A percentile compares a stretch with the other conserved stretches of the same genome.
Conservation (phyloP, 2,329 filamentous ascomycete genomes). For the Diaporthe sp. region DNA sequence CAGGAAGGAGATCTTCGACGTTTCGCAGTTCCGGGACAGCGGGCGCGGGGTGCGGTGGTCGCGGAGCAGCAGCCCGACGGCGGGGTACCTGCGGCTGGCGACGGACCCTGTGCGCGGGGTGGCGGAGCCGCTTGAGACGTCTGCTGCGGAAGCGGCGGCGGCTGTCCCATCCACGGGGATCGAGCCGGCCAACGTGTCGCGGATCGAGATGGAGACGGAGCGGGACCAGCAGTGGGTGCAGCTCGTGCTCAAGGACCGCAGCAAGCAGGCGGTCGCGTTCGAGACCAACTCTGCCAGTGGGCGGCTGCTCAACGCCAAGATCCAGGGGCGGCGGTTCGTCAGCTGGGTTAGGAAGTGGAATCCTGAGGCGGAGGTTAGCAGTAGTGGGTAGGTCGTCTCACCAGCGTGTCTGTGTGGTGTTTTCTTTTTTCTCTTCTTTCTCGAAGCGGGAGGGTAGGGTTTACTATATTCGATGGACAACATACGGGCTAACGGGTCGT, state of each 20-base stretch:
- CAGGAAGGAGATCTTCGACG: conserved; percentile 29
- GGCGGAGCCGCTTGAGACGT: conserved; percentile 23
- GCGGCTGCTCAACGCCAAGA: conserved; percentile 18
- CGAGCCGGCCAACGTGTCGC: conserved; percentile 28
- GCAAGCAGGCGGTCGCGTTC: conserved; percentile 31
- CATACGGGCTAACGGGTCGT: background rate
- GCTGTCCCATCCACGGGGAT: conserved; percentile 13
- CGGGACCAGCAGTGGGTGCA: conserved; percentile 19
- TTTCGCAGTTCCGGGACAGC: conserved; percentile 22
- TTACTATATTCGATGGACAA: background rate
- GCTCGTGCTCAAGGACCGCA: conserved; percentile 25
- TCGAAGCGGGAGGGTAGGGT: no score
- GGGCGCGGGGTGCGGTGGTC: conserved; percentile 24
- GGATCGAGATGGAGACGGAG: conserved; percentile 21
- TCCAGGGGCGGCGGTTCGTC: conserved; percentile 29
- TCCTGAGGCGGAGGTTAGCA: conserved; percentile 16
- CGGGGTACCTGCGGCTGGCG: conserved; percentile 26
- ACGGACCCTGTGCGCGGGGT: conserved; percentile 24
- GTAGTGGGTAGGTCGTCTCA: background rate
- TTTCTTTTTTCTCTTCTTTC: no score
- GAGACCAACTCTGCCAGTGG: conserved; percentile 28
- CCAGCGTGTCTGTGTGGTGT: no score
- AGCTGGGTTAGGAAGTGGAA: conserved; percentile 32
- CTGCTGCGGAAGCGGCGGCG: background rate
- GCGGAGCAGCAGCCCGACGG: conserved; percentile 15